Percentiles rank a stretch among this genome's conserved stretches.
These are phyloP conservation scores for Striga hermonthica DNA, from an alignment of 305 asterid genomes.

Conservation along the genomic window DNA sequence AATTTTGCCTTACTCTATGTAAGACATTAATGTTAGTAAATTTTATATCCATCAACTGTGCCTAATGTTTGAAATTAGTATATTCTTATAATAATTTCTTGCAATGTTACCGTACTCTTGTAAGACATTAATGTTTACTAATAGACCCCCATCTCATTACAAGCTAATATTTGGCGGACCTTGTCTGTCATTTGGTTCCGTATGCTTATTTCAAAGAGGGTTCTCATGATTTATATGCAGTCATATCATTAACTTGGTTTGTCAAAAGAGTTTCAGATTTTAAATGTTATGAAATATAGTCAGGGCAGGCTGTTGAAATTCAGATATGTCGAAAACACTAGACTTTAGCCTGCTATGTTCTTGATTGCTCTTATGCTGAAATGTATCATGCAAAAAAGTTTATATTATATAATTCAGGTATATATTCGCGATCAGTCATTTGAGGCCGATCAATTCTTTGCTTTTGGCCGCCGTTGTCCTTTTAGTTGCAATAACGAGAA, in stretches of 20 bases:
- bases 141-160: too few relatives aligned
- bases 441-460: slow-evolving; percentile 63
- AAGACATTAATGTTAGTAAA: too few relatives aligned
- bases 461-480: slow-evolving; percentile 79
- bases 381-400: not conserved
- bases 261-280: slow-evolving; percentile 1
- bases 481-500: slow-evolving; percentile 55
- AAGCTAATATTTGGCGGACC: too few relatives aligned
- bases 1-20: too few relatives aligned
- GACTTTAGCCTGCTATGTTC: slow-evolving; percentile 8
- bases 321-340: slow-evolving; percentile 14
- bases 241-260: slow-evolving; percentile 9
- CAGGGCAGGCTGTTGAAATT: slow-evolving; percentile 1
- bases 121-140: too few relatives aligned
- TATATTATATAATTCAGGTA: slow-evolving; percentile 46
- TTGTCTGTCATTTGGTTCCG: slow-evolving; percentile 2
- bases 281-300: not conserved
- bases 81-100: too few relatives aligned
- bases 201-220: slow-evolving; percentile 7
- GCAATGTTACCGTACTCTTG: too few relatives aligned
- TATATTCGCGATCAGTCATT: slow-evolving; percentile 90
- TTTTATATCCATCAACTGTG: too few relatives aligned
- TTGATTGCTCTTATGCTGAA: slow-evolving; percentile 25
- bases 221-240: not conserved
- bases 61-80: too few relatives aligned